Conservation (phyloP, 1,284 basidiomycete genomes). For the Cryptococcus neoformans region DNA sequence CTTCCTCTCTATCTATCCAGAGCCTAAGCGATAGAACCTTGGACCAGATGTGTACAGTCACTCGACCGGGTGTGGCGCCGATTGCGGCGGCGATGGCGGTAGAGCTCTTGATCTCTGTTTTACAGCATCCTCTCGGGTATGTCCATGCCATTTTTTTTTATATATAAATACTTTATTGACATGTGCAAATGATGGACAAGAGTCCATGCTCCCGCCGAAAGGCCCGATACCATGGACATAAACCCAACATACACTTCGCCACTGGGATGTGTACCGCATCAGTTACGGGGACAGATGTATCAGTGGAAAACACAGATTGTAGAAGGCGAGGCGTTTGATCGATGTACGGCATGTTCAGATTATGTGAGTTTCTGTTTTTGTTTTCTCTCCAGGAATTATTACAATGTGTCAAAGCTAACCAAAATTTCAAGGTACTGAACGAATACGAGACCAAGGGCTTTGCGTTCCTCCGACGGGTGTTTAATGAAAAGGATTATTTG, state of each 20-base stretch:
- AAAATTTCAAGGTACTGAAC: slow-evolving; percentile 60
- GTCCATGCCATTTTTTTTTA: slow-evolving; percentile 22
- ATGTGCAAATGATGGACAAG: slow-evolving; percentile 30
- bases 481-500: slow-evolving; percentile 78
- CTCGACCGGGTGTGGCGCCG: slow-evolving; percentile 89
- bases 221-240: no score
- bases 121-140: slow-evolving; percentile 88
- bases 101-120: slow-evolving; percentile 80
- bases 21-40: slow-evolving; percentile 90
- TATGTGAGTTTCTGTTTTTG: slow-evolving; percentile 53
- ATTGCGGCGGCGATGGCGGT: slow-evolving; percentile 90
- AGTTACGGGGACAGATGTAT: slow-evolving; percentile 83
- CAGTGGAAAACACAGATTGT: slow-evolving; percentile 82
- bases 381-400: neutral
- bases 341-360: slow-evolving; percentile 87
- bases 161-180: neutral
- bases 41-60: slow-evolving; percentile 99
- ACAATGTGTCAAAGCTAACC: neutral
- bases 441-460: slow-evolving; percentile 75
- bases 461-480: slow-evolving; percentile 73
- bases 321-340: slow-evolving; percentile 78
- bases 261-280: slow-evolving; percentile 87
- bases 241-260: slow-evolving; percentile 32
- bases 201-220: slow-evolving; percentile 53
- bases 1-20: slow-evolving; percentile 57